A percentile compares a stretch with the other conserved stretches of the same genome.
Conservation (phyloP, 352 stramenopile genomes). For the Phytophthora idaei region DNA sequence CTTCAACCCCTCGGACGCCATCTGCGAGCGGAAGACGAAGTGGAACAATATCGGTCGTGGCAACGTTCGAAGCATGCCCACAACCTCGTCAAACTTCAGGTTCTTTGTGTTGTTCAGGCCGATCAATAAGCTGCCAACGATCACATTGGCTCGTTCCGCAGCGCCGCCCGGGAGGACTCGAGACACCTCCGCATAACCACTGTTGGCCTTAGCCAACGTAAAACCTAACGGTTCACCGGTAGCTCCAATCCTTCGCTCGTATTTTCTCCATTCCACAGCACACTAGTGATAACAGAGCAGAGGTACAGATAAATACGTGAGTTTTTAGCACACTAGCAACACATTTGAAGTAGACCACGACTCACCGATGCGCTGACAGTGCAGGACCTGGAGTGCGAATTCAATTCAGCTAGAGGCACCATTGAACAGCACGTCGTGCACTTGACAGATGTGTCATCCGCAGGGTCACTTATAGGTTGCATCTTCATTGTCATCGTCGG, state of each 20-base stretch:
- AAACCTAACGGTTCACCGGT: conserved; percentile 60
- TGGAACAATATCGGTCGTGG: conserved; percentile 68
- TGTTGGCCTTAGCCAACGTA: conserved; percentile 71
- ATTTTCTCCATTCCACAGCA: conserved; percentile 60
- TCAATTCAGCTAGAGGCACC: conserved; percentile 53
- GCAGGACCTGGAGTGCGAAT: conserved; percentile 70
- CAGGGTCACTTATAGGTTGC: conserved; percentile 7
- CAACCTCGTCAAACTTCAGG: conserved; percentile 75
- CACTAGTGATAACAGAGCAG: conserved; percentile 23
- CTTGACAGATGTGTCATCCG: conserved; percentile 46
- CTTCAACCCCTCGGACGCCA: conserved; percentile 21
- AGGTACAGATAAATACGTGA: conserved; percentile 5
- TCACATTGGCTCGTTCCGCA: conserved; percentile 62
- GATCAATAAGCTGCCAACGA: conserved; percentile 79
- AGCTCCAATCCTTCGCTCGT: conserved; percentile 59
- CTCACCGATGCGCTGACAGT: conserved; percentile 49
- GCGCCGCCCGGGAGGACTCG: conserved; percentile 60
- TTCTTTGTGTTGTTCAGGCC: conserved; percentile 65
- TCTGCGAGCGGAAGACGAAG: conserved; percentile 59
- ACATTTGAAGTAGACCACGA: not conserved
- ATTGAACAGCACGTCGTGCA: conserved; percentile 70
- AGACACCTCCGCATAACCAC: conserved; percentile 74
- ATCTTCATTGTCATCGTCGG: conserved; percentile 13
- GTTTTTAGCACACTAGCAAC: not conserved
- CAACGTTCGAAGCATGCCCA: conserved; percentile 55